These are phyloP conservation scores for Calocybe gambosa DNA, from an alignment of 1,284 basidiomycete genomes.

Conservation along the genomic window DNA sequence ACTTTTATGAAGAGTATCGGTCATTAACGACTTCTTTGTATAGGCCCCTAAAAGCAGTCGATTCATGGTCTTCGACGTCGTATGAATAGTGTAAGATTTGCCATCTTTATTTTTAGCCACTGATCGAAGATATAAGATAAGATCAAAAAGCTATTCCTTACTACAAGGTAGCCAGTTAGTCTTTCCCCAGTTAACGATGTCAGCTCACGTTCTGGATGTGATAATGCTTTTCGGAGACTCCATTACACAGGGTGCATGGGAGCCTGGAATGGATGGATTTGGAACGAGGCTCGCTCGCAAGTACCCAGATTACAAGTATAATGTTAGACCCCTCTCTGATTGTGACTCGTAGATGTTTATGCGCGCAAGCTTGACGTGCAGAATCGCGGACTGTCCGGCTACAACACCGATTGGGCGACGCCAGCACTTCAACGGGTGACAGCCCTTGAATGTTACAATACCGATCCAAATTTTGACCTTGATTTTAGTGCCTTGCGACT, in stretches of 20 bases:
- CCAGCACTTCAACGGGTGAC: slow-evolving; percentile 72
- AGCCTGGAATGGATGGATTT: slow-evolving; percentile 43
- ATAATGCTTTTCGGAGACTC: slow-evolving; percentile 77
- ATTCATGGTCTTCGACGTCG: no score
- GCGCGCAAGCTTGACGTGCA: slow-evolving; percentile 75
- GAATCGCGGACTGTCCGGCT: slow-evolving; percentile 77
- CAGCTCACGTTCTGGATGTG: slow-evolving; percentile 50
- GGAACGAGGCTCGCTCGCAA: slow-evolving; percentile 58
- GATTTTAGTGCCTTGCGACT: slow-evolving; percentile 47
- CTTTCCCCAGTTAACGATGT: slow-evolving; percentile 42
- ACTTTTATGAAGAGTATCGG: no score
- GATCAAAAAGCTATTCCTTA: no score
- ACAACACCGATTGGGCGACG: slow-evolving; percentile 80
- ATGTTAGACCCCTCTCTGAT: neutral
- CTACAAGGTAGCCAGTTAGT: no score
- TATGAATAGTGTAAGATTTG: no score
- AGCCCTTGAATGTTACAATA: neutral
- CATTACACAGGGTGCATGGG: slow-evolving; percentile 63
- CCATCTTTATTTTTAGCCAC: no score
- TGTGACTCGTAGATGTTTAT: slow-evolving; percentile 54
- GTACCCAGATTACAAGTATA: slow-evolving; percentile 14
- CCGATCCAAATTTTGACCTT: neutral
- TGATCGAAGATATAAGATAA: no score
- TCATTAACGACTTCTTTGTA: no score
- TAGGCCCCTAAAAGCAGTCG: slow-evolving; percentile 40